Evolutionary conservation across 345 rosid genomes (phyloP).

Genomic region (Gossypium anomalum): DNA sequence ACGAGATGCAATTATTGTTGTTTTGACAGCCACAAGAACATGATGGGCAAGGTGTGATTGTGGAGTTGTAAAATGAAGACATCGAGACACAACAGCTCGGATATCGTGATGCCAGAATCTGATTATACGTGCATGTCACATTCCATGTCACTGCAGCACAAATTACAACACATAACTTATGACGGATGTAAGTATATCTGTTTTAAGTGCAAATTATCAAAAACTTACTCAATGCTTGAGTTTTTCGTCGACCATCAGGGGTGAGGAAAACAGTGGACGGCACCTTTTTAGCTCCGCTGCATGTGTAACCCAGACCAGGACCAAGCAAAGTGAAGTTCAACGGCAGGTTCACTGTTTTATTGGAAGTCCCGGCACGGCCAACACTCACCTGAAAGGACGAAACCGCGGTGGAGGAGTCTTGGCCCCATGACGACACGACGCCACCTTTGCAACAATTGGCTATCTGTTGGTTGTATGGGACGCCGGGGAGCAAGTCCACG

Average conservation of each 20-base stretch:
- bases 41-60: conserved; percentile 40
- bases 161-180: not conserved
- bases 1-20: conserved; percentile 15
- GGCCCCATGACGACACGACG: conserved; percentile 37
- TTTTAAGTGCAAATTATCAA: not conserved
- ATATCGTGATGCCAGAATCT: conserved; percentile 30
- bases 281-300: conserved; percentile 38
- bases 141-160: conserved; percentile 46
- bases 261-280: conserved; percentile 36
- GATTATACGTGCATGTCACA: conserved; percentile 45
- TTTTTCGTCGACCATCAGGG: conserved; percentile 36
- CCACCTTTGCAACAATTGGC: conserved; percentile 58
- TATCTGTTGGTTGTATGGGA: conserved; percentile 43
- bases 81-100: conserved; percentile 47
- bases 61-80: conserved; percentile 46
- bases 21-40: conserved; percentile 48
- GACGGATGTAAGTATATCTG: too few relatives aligned
- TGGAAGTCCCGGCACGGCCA: conserved; percentile 43
- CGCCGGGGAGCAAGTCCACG: conserved; percentile 47
- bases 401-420: conserved; percentile 35
- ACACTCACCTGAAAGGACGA: conserved; percentile 43
- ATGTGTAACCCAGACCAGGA: conserved; percentile 49
- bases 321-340: conserved; percentile 45
- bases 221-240: conserved; percentile 41
- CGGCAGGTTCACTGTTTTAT: conserved; percentile 43